Conservation (phyloP, 768 basidiomycete genomes). For the Podaxis pistillaris region DNA sequence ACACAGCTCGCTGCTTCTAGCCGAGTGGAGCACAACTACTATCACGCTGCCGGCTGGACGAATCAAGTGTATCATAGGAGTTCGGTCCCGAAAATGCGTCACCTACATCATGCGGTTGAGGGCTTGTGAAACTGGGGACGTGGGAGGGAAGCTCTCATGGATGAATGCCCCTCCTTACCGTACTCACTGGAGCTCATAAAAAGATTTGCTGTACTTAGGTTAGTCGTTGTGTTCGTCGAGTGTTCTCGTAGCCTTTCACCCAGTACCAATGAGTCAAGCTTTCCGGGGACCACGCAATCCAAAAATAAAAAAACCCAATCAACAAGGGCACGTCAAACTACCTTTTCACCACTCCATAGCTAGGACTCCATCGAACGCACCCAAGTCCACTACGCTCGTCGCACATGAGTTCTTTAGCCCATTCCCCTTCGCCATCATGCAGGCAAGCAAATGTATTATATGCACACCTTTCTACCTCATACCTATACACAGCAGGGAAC, state of each 20-base stretch:
- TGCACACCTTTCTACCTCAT: neutral
- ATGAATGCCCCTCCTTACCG: constrained; percentile 39
- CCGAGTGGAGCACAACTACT: constrained; percentile 85
- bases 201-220: constrained; percentile 34
- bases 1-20: constrained; percentile 40
- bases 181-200: neutral
- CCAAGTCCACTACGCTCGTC: constrained; percentile 75
- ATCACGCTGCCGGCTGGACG: constrained; percentile 56
- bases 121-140: constrained; percentile 90
- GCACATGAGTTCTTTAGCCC: constrained; percentile 99
- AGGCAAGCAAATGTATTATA: constrained; percentile 46
- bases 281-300: constrained; percentile 52
- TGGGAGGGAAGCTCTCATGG: constrained; percentile 88
- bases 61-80: constrained; percentile 19
- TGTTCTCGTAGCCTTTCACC: constrained; percentile 52
- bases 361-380: constrained; percentile 50
- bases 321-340: constrained; percentile 35
- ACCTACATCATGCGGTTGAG: constrained; percentile 32
- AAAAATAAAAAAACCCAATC: constrained; percentile 50
- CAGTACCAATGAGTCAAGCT: constrained; percentile 76
- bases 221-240: constrained; percentile 38
- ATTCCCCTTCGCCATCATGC: constrained; percentile 84
- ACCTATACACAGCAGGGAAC: constrained; percentile 50
- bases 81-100: constrained; percentile 35
- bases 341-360: constrained; percentile 76